Percentiles rank a stretch among this genome's conserved stretches.
phyloP scores from a whole-genome alignment of 2,329 filamentous ascomycete genomes.

The Penicillium fuscoglaucum region DNA sequence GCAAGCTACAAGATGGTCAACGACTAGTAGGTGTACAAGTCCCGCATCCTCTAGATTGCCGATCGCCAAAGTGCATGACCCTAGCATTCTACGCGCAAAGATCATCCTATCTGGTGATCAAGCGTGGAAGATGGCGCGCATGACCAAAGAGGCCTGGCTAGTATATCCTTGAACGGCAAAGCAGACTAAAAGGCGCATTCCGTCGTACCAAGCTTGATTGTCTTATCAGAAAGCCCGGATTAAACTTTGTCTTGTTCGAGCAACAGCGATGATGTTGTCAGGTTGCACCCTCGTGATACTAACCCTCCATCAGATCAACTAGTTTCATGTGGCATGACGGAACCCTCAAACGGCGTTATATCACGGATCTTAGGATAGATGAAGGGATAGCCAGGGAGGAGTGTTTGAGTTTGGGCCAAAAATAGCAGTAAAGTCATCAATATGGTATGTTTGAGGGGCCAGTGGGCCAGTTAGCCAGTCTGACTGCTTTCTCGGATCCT shows the following conservation, averaged over 20 bases:
- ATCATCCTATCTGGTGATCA: constrained; percentile 7
- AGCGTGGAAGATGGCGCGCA: constrained; percentile 1
- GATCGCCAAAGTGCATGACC: background rate
- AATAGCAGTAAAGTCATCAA: constrained; percentile 10
- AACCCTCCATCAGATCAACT: background rate
- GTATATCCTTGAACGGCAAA: background rate
- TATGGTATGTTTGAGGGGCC: background rate
- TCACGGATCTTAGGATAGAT: background rate
- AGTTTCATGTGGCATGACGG: background rate
- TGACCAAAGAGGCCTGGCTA: background rate
- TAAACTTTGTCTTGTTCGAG: background rate
- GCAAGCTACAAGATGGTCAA: background rate
- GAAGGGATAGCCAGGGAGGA: background rate
- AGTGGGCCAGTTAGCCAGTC: background rate
- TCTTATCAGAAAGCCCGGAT: background rate
- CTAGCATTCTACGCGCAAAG: background rate
- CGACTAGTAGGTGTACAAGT: background rate
- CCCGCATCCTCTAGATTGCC: background rate
- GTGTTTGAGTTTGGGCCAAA: constrained; percentile 15
- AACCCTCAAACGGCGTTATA: background rate
- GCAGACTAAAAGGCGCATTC: background rate
- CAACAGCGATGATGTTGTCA: constrained; percentile 2
- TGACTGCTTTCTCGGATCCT: constrained; percentile 17
- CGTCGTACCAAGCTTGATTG: constrained; percentile 5
- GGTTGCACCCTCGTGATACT: constrained; percentile 17